Evolutionary conservation across 129 eudicot genomes (phyloP).

Genomic region (Centella asiatica): DNA sequence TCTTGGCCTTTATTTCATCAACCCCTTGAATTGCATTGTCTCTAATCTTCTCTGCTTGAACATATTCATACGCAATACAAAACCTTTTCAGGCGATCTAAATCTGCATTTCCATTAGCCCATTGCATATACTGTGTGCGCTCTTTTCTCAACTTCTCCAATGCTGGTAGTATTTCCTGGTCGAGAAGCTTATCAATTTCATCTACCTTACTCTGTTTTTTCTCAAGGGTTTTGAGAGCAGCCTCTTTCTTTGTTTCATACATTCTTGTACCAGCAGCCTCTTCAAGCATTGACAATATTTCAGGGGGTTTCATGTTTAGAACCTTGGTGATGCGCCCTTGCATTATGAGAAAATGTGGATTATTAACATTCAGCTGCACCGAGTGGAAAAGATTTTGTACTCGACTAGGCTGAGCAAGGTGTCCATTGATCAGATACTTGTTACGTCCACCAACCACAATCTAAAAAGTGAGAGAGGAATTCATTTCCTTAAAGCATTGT

Average conservation of each 20-base stretch:
- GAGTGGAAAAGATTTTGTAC: slow-evolving; percentile 98
- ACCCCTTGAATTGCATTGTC: slow-evolving; percentile 70
- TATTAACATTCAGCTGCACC: slow-evolving; percentile 94
- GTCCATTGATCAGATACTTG: slow-evolving; percentile 94
- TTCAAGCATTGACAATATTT: slow-evolving; percentile 97
- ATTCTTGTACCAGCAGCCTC: slow-evolving; percentile 99
- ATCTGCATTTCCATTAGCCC: slow-evolving; percentile 98
- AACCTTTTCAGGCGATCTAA: slow-evolving; percentile 84
- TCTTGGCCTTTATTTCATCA: slow-evolving; percentile 62
- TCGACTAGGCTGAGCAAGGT: slow-evolving; percentile 97
- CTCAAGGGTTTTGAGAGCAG: slow-evolving; percentile 91
- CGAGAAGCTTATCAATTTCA: slow-evolving; percentile 96
- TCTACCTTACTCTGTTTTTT: slow-evolving; percentile 94
- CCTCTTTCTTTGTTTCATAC: slow-evolving; percentile 96
- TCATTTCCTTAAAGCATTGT: neutral
- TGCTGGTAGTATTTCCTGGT: slow-evolving; percentile 95
- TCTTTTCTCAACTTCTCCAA: slow-evolving; percentile 87
- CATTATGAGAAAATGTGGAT: slow-evolving; percentile 98
- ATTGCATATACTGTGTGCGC: slow-evolving; percentile 96
- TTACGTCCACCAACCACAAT: slow-evolving; percentile 99
- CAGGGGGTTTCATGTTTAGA: slow-evolving; percentile 98
- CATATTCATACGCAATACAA: slow-evolving; percentile 90
- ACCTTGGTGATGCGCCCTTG: slow-evolving; percentile 99
- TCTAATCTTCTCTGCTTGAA: slow-evolving; percentile 69
- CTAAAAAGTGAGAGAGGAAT: slow-evolving; percentile 27